A percentile compares a stretch with the other conserved stretches of the same genome.
Conservation (phyloP, 176 grass and related monocot species). For the Oryza meridionalis region DNA sequence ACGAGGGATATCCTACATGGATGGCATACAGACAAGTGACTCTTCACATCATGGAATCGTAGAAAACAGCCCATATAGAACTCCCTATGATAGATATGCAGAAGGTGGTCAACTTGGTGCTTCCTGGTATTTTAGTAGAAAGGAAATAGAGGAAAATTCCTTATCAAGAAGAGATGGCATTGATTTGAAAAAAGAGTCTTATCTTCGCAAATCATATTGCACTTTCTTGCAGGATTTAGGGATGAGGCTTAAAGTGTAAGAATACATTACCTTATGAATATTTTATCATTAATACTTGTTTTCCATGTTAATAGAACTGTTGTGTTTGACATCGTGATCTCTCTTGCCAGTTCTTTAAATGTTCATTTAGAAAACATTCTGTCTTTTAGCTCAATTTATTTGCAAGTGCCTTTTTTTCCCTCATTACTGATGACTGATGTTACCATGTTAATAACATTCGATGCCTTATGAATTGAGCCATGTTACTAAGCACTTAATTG, state of each 20-base stretch:
- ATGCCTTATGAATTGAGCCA: slow-evolving; percentile 13
- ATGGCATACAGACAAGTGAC: slow-evolving; percentile 51
- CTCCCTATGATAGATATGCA: slow-evolving; percentile 42
- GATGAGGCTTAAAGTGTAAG: slow-evolving; percentile 99
- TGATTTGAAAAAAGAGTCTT: slow-evolving; percentile 86
- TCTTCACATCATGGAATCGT: slow-evolving; percentile 59
- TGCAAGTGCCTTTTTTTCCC: background rate
- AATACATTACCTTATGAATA: slow-evolving; percentile 5
- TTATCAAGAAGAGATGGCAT: slow-evolving; percentile 74
- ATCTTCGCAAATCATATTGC: slow-evolving; percentile 93
- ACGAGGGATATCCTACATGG: slow-evolving; percentile 38
- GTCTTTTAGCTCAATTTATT: slow-evolving; percentile 1
- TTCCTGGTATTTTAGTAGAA: slow-evolving; percentile 94
- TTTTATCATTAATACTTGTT: background rate
- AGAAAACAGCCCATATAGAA: slow-evolving; percentile 71
- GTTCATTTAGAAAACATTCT: background rate
- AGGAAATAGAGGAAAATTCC: slow-evolving; percentile 90
- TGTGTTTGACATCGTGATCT: background rate
- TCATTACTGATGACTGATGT: background rate
- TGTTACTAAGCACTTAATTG: slow-evolving; percentile 26
- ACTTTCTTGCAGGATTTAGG: slow-evolving; percentile 94
- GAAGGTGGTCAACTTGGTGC: slow-evolving; percentile 56
- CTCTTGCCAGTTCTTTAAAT: background rate
- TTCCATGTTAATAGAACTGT: slow-evolving; percentile 35
- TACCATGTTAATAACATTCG: background rate